A percentile compares a stretch with the other conserved stretches of the same genome.
Conservation (phyloP, 2,329 filamentous ascomycete genomes). For the Stagonosporopsis chrysanthemi region DNA sequence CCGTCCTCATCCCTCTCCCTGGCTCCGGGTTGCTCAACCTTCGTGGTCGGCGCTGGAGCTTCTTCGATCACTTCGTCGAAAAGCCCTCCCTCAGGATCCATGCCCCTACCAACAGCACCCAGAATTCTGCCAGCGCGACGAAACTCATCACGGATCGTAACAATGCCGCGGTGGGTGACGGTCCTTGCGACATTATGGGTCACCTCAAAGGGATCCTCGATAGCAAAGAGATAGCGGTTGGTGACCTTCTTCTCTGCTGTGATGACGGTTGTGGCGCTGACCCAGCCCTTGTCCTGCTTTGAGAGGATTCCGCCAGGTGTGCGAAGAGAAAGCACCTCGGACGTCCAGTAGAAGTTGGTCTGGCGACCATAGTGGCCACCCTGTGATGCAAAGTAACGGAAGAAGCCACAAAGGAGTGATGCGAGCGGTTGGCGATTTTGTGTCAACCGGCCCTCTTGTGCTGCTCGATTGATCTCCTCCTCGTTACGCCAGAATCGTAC, state of each 20-base stretch:
- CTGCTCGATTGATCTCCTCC: constrained; percentile 69
- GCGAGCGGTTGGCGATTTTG: constrained; percentile 75
- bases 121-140: constrained; percentile 76
- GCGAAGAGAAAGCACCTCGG: constrained; percentile 80
- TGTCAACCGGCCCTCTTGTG: constrained; percentile 66
- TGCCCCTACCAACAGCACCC: constrained; percentile 34
- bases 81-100: constrained; percentile 42
- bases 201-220: constrained; percentile 90
- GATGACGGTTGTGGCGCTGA: constrained; percentile 74
- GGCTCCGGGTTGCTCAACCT: constrained; percentile 2
- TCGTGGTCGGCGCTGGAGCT: constrained; percentile 10
- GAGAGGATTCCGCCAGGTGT: constrained; percentile 72
- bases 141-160: constrained; percentile 84
- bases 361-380: constrained; percentile 31
- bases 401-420: constrained; percentile 79
- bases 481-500: constrained; percentile 83
- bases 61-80: constrained; percentile 46
- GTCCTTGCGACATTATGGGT: constrained; percentile 89
- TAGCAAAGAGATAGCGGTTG: constrained; percentile 83
- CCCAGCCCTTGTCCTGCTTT: constrained; percentile 86
- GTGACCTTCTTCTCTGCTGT: constrained; percentile 73
- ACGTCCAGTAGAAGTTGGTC: constrained; percentile 79
- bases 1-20: neutral
- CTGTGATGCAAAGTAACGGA: constrained; percentile 78
- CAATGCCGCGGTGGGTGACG: constrained; percentile 82